Evolutionary conservation across 225 moss, liverwort and hornwort species (phyloP).

Genomic region (Marchantia polymorpha): DNA sequence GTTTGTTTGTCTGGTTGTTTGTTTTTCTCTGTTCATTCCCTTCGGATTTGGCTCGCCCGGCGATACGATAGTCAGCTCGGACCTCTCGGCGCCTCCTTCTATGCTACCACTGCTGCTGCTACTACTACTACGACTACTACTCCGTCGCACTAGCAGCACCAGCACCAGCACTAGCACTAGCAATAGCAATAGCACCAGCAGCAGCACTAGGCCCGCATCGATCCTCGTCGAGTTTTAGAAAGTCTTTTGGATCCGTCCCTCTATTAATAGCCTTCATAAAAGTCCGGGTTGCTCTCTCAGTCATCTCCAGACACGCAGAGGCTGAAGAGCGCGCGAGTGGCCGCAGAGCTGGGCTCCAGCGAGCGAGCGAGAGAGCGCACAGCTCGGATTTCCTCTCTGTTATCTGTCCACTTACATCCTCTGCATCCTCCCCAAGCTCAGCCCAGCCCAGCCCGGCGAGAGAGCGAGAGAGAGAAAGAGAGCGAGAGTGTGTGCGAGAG

Average conservation of each 20-base stretch:
- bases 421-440: background rate
- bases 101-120: no score
- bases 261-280: background rate
- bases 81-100: background rate
- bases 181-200: no score
- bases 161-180: no score
- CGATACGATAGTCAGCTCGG: background rate
- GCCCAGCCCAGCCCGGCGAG: background rate
- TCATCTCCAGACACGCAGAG: background rate
- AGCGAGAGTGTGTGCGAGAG: background rate
- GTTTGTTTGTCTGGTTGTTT: background rate
- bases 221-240: background rate
- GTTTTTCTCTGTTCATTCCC: background rate
- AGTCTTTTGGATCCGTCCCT: background rate
- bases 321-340: no score
- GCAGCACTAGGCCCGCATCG: background rate
- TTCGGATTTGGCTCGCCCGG: background rate
- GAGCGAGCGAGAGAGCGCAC: background rate
- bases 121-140: no score
- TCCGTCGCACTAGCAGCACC: no score
- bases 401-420: background rate
- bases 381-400: background rate
- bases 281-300: background rate
- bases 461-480: background rate
- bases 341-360: background rate